phyloP scores from a whole-genome alignment of 2,329 filamentous ascomycete genomes.

The Scortechinia acanthostroma region DNA sequence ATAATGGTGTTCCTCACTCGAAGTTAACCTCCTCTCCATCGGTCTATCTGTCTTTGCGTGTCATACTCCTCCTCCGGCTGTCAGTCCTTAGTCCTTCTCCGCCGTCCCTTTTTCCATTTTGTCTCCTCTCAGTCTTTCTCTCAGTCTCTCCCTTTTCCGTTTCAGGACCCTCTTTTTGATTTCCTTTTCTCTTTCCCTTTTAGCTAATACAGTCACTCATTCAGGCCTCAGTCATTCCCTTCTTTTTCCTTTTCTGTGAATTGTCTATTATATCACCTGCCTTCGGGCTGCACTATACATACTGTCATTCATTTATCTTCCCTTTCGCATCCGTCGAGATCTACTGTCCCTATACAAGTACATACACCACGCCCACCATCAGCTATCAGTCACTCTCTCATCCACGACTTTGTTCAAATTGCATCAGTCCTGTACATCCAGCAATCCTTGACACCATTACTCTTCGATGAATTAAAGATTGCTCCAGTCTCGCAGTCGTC shows the following conservation, averaged over 20 bases:
- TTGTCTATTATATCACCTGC: slow-evolving; percentile 7
- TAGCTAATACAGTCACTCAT: neutral
- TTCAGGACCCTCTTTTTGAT: neutral
- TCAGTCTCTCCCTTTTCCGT: neutral
- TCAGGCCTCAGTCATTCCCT: slow-evolving; percentile 1
- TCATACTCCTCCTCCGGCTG: neutral
- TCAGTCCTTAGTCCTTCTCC: slow-evolving; percentile 2
- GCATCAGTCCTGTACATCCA: no score
- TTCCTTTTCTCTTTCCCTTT: neutral
- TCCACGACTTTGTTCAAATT: no score
- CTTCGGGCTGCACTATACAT: neutral
- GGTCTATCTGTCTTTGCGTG: neutral
- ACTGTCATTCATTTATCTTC: slow-evolving; percentile 6
- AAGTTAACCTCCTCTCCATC: neutral
- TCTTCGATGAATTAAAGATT: no score
- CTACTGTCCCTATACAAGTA: no score
- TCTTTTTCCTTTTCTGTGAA: slow-evolving; percentile 5
- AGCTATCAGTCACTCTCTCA: no score
- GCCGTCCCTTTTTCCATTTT: neutral
- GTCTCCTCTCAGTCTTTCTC: neutral
- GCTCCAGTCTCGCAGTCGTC: no score
- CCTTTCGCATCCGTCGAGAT: slow-evolving; percentile 4
- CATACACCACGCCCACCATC: no score
- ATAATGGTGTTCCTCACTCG: no score
- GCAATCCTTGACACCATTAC: neutral